These are phyloP conservation scores for Lecanicillium sp. DNA, from an alignment of 2,329 filamentous ascomycete species.

Conservation along the genomic window DNA sequence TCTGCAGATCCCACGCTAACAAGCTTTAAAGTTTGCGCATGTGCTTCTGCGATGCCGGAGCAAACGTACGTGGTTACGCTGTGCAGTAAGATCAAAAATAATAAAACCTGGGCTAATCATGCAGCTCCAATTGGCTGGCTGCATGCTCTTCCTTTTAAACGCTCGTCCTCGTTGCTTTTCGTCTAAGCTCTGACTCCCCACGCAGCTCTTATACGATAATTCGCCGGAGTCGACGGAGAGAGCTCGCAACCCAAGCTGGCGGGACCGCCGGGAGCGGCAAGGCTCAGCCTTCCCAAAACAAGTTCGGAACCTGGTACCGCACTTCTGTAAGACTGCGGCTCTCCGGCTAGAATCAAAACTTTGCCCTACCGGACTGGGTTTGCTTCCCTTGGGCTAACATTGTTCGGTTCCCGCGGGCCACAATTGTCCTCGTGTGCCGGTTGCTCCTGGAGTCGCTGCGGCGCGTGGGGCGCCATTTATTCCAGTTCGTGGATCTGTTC, in stretches of 20 bases:
- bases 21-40: conserved; percentile 2
- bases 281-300: too few relatives aligned
- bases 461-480: neutral
- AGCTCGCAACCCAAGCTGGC: neutral
- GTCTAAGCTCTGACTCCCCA: neutral
- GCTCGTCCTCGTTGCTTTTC: neutral
- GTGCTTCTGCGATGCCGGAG: conserved; percentile 8
- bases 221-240: conserved; percentile 7
- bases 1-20: conserved; percentile 5
- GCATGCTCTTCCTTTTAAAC: neutral
- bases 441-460: neutral
- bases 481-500: neutral
- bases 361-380: too few relatives aligned
- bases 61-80: neutral
- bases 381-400: too few relatives aligned
- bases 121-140: conserved; percentile 3
- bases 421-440: neutral
- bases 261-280: too few relatives aligned
- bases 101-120: conserved; percentile 7
- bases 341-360: too few relatives aligned
- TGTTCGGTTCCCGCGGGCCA: neutral
- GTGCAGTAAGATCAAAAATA: neutral
- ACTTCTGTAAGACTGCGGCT: too few relatives aligned
- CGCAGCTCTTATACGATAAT: conserved; percentile 9
- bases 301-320: too few relatives aligned